These are phyloP conservation scores for Stevia rebaudiana DNA, from an alignment of 140 eudicot species.

Conservation along the genomic window DNA sequence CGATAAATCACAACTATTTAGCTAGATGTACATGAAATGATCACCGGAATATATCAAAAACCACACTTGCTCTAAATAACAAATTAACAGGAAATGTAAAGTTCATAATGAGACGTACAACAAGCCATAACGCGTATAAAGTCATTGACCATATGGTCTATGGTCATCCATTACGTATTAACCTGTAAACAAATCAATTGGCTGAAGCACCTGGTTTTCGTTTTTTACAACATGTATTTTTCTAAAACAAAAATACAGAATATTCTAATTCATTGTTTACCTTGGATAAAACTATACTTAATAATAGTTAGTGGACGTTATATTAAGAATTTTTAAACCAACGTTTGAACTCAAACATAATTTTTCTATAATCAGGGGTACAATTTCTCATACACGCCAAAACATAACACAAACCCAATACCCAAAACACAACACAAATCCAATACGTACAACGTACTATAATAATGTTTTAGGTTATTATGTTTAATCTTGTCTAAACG, in stretches of 20 bases:
- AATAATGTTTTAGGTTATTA: no score
- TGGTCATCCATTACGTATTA: not conserved
- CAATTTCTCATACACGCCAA: not conserved
- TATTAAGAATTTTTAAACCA: not conserved
- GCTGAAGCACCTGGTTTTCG: constrained; percentile 37
- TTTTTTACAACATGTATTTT: constrained; percentile 18
- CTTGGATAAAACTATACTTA: not conserved
- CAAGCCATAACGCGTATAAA: constrained; percentile 20
- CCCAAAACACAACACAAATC: no score
- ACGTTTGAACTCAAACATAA: not conserved
- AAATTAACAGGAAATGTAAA: not conserved
- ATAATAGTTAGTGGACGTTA: not conserved
- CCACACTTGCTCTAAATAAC: no score
- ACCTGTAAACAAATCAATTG: constrained; percentile 16
- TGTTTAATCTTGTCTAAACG: no score
- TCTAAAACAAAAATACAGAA: not conserved
- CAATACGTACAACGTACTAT: no score
- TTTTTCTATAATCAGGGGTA: not conserved
- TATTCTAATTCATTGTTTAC: not conserved
- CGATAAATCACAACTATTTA: no score
- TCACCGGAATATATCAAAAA: no score
- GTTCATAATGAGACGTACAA: not conserved
- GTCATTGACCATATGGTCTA: constrained; percentile 8
- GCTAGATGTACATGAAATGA: no score
- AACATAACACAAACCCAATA: not conserved